A percentile compares a stretch with the other conserved stretches of the same genome.
phyloP scores from a whole-genome alignment of 208 protist species.

The Blastocrithidia nonstop region DNA sequence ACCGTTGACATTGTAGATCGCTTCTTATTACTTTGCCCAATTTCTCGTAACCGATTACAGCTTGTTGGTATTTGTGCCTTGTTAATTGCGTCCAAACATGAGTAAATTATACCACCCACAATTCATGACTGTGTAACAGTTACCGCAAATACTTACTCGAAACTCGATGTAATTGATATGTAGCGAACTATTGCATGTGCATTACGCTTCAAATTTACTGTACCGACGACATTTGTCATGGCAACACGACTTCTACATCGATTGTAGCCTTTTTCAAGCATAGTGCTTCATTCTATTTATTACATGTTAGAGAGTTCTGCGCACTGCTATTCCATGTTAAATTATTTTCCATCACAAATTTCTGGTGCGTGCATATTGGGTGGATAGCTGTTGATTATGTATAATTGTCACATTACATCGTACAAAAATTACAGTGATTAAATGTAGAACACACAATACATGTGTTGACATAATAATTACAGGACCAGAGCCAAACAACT shows the following conservation, averaged over 20 bases:
- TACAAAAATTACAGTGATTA: conserved; percentile 20
- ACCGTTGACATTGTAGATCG: conserved; percentile 94
- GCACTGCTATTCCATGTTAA: conserved; percentile 42
- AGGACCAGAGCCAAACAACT: conserved; percentile 14
- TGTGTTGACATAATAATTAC: conserved; percentile 18
- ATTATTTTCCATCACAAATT: conserved; percentile 46
- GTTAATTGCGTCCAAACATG: conserved; percentile 83
- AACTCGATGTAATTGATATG: conserved; percentile 62
- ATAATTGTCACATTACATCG: too few relatives aligned
- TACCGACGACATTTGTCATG: conserved; percentile 56
- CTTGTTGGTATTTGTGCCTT: conserved; percentile 78
- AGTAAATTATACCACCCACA: conserved; percentile 78
- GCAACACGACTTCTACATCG: conserved; percentile 36
- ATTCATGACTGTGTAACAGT: conserved; percentile 89
- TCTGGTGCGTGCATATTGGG: conserved; percentile 41
- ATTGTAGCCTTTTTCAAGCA: conserved; percentile 1
- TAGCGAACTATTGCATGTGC: conserved; percentile 44
- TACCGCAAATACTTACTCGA: conserved; percentile 79
- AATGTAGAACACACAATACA: conserved; percentile 4
- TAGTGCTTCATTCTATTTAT: conserved; percentile 26
- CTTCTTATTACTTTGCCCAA: conserved; percentile 45
- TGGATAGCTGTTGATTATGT: too few relatives aligned
- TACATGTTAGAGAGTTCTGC: conserved; percentile 58
- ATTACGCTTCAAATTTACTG: conserved; percentile 56
- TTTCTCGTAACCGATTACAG: conserved; percentile 61